Conservation (phyloP, 2,329 filamentous ascomycete species). For the Cladophialophora carrionii region DNA sequence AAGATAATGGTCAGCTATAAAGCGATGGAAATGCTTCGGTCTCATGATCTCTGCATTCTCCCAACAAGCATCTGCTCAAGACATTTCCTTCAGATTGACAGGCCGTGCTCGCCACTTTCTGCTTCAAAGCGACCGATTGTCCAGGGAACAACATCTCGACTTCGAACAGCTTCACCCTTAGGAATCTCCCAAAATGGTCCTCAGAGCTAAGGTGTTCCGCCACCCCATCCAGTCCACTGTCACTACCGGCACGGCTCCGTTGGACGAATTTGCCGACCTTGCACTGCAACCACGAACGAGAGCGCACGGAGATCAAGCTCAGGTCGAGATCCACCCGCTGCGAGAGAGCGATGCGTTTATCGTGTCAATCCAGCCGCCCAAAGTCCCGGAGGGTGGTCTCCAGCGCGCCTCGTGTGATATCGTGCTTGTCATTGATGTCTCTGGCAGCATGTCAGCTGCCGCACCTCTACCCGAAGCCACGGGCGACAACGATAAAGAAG, state of each 20-base stretch:
- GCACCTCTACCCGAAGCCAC: slow-evolving; percentile 53
- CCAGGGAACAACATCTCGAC: neutral
- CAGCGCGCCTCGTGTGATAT: slow-evolving; percentile 59
- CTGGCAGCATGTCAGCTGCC: slow-evolving; percentile 57
- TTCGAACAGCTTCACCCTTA: neutral
- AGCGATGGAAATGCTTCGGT: neutral
- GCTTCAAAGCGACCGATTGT: neutral
- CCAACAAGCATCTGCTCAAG: neutral
- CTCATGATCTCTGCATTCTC: neutral
- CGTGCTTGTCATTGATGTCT: slow-evolving; percentile 65
- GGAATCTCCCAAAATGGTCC: neutral
- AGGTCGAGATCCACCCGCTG: slow-evolving; percentile 32
- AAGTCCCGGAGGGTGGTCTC: slow-evolving; percentile 32
- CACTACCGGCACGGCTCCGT: neutral
- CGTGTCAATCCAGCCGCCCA: slow-evolving; percentile 37
- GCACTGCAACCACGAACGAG: slow-evolving; percentile 12
- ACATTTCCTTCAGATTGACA: too few species aligned
- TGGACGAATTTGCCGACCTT: slow-evolving; percentile 2
- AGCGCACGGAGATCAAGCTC: slow-evolving; percentile 14
- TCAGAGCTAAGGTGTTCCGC: neutral
- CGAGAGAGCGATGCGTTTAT: slow-evolving; percentile 32
- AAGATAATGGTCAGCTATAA: neutral
- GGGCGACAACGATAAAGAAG: slow-evolving; percentile 44
- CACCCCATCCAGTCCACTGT: neutral
- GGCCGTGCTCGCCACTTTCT: neutral